Percentiles rank a stretch among this genome's conserved stretches.
These are phyloP conservation scores for Orbilia brochopaga DNA, from an alignment of 2,329 filamentous ascomycete genomes.

Conservation along the genomic window DNA sequence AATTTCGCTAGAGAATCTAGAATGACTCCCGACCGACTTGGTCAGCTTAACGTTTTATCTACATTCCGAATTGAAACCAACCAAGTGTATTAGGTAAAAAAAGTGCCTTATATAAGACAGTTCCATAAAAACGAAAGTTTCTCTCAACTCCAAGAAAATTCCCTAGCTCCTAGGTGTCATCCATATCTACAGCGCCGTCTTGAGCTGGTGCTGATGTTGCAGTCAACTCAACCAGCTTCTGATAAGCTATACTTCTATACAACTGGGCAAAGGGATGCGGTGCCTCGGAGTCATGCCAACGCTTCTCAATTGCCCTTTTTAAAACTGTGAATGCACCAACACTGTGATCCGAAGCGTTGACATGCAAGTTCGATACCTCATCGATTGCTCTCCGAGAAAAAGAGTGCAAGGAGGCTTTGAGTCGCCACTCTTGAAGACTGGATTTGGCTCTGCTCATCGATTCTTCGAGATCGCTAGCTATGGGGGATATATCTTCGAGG, in stretches of 20 bases:
- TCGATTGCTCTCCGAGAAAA: constrained; percentile 5
- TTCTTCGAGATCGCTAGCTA: background rate
- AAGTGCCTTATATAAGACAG: too few relatives aligned
- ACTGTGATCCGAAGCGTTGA: constrained; percentile 10
- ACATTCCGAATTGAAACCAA: too few relatives aligned
- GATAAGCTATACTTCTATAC: constrained; percentile 20
- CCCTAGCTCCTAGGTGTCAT: background rate
- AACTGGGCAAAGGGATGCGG: constrained; percentile 17
- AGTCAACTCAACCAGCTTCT: background rate
- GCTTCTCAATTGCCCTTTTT: constrained; percentile 12
- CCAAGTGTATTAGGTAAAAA: too few relatives aligned
- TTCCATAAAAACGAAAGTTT: background rate
- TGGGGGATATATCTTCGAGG: constrained; percentile 9
- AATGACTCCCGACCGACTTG: too few relatives aligned
- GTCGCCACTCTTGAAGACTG: constrained; percentile 5
- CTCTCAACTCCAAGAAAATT: background rate
- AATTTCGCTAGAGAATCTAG: too few relatives aligned
- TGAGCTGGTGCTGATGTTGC: background rate
- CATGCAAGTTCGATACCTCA: background rate
- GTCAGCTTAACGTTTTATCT: too few relatives aligned
- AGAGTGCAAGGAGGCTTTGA: background rate
- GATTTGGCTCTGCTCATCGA: background rate
- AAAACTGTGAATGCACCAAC: background rate
- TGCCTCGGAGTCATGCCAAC: background rate
- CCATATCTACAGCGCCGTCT: too few relatives aligned